Base-by-base conservation (phyloP, 2,329 filamentous ascomycete species). In the Alternaria rosae region DNA sequence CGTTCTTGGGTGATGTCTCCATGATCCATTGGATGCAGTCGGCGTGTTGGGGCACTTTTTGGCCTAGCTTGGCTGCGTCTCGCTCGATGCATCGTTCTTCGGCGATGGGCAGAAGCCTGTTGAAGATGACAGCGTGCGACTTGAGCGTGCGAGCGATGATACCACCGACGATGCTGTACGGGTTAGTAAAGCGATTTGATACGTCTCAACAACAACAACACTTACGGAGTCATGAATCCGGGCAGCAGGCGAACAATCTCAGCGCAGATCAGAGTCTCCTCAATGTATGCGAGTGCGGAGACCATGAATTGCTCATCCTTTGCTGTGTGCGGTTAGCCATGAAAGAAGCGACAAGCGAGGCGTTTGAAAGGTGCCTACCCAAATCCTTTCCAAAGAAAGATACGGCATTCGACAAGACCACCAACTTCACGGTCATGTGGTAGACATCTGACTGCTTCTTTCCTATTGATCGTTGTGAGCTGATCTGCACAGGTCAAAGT, bases 21-120 rank as follows among this genome's bases (percentile, higher is more conserved):
- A 79, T 77, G 30, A 78, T 72, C 75, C 75, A 78, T 57, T 78
- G 74, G 23, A 79, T 74, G 23, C 71, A 73, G 41, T 77, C 74
- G 25, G 59, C 54, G 26, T 61, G 59, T 58, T 58, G 47, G 12
- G 59, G 59, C 10, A 61, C 54, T 15, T 58, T 61, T 35, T 68
- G 63, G n/a, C 65, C 64, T 15, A 63, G 30, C 23, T 54, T 55
- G 12, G 59, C 61, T 7, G 58, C 54, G 35, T 67, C 65, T 30
- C 63, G 58, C 38, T 69, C 65, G 4, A 59, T 53, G 52, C 62
- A 64, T 17, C 67, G 57, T 48, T 68, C 44, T 41, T 69, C 48
- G 20, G 65, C 67, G 6, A 68, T 65, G 4, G 65, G 62, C 9
- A 66, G 41, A 13, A 69, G 57, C n/a, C 57, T 28, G 21, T 69